Base-by-base conservation (phyloP, 768 basidiomycete genomes). In the Amanita jacksonii region DNA sequence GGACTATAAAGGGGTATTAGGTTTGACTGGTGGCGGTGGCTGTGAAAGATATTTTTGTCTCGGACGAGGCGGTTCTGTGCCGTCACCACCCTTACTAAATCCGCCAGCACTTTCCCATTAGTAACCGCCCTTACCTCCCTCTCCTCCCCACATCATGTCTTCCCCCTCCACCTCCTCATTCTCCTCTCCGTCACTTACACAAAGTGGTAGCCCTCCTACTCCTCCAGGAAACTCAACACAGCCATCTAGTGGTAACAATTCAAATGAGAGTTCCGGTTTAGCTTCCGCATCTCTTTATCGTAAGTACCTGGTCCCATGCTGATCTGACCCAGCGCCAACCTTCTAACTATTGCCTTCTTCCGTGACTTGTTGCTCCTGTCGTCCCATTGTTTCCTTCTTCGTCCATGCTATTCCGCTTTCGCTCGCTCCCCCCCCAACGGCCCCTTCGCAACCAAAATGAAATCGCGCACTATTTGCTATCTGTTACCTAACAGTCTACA, bases 401-500 rank as follows among this genome's bases (percentile, higher is more conserved):
- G n/a, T n/a, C 27, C 27, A 28, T 12, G 27, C 27, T 6, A 28
- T 16, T 18, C 24, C 16, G 35, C 24, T 28, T 4, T 43, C 46
- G 30, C 35, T 37, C 31, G 19, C 23, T 27, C 19, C 34, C 22
- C 23, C 25, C 38, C 6, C 39, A 38, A 31, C 45, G 31, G 18
- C 43, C 38, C 15, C 37, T 24, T 15, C 9, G 15, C n/a, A n/a
- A n/a, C n/a, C n/a, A n/a, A n/a, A 27, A 24, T 33, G 33, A 31
- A 30, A 31, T n/a, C n/a, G n/a, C 27, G 35, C 43, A 23, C 18
- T 37, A 33, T 33, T 38, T 19, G 34, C 39, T 28, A 31, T 30
- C 3, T 32, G 25, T 53, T 15, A n/a, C 5, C 22, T 22, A 37
- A 24, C 36, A 70, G 69, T 70, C 18, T 70, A 70, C 52, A 71